Evolutionary conservation across 1,139 yeast genomes (phyloP).

Genomic region (Meyerozyma guilliermondii): DNA sequence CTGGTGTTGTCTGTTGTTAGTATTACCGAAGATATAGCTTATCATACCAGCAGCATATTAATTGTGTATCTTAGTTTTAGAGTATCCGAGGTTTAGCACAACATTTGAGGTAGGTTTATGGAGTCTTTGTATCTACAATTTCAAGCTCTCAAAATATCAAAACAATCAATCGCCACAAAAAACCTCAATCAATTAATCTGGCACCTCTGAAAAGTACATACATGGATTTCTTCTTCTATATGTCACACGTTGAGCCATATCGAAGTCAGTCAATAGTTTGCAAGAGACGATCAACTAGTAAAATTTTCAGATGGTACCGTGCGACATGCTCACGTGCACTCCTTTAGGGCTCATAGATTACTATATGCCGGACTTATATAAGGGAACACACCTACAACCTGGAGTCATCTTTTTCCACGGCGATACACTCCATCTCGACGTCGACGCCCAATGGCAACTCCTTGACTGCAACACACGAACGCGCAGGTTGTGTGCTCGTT

Average conservation of each 20-base stretch:
- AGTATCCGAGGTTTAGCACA: too few species aligned
- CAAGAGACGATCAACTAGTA: slow-evolving; percentile 6
- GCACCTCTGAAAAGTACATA: slow-evolving; percentile 20
- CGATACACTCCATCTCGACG: slow-evolving; percentile 74
- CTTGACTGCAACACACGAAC: slow-evolving; percentile 92
- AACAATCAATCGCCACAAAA: background rate
- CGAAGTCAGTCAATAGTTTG: slow-evolving; percentile 12
- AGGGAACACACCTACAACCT: slow-evolving; percentile 25
- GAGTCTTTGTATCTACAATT: background rate
- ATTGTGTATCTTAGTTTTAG: too few species aligned
- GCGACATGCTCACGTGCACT: background rate
- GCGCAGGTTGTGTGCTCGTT: slow-evolving; percentile 83
- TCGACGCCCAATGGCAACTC: slow-evolving; percentile 80
- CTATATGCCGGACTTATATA: slow-evolving; percentile 1
- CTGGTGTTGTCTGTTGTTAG: slow-evolving; percentile 65
- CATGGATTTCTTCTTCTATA: slow-evolving; percentile 52
- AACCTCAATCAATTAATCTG: background rate
- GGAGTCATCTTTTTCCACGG: slow-evolving; percentile 49
- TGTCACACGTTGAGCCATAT: slow-evolving; percentile 51
- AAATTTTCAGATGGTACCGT: slow-evolving; percentile 6
- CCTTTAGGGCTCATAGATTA: slow-evolving; percentile 1
- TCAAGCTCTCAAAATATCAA: background rate
- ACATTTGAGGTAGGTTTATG: background rate
- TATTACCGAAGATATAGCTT: too few species aligned
- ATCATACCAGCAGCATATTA: too few species aligned